Evolutionary conservation across 2,329 filamentous ascomycete genomes (phyloP).

Genomic region (Cladobotryum protrusum): DNA sequence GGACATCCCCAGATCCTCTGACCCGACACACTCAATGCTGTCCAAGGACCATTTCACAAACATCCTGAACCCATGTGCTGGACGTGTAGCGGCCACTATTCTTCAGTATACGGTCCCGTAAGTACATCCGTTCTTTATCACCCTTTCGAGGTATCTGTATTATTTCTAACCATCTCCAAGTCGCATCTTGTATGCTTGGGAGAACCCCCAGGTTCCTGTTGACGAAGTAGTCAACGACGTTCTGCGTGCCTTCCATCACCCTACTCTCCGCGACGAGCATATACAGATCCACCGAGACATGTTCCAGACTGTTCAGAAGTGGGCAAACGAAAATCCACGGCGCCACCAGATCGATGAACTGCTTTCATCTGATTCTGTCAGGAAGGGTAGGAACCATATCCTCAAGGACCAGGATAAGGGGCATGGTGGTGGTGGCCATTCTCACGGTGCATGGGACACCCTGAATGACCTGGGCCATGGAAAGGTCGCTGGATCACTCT

Average conservation of each 20-base stretch:
- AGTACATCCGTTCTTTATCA: slow-evolving; percentile 23
- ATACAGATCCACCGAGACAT: slow-evolving; percentile 80
- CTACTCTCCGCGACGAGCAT: slow-evolving; percentile 67
- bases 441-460: slow-evolving; percentile 39
- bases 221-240: slow-evolving; percentile 80
- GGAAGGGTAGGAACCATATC: slow-evolving; percentile 73
- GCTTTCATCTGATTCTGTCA: slow-evolving; percentile 80
- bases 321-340: slow-evolving; percentile 66
- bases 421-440: slow-evolving; percentile 28
- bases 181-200: slow-evolving; percentile 86
- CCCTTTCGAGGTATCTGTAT: not conserved
- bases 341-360: slow-evolving; percentile 63
- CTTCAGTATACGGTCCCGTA: slow-evolving; percentile 81
- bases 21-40: slow-evolving; percentile 77
- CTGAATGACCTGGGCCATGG: slow-evolving; percentile 46
- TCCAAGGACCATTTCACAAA: slow-evolving; percentile 84
- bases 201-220: slow-evolving; percentile 75
- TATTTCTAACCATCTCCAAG: slow-evolving; percentile 25
- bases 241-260: slow-evolving; percentile 82
- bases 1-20: slow-evolving; percentile 66
- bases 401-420: slow-evolving; percentile 29
- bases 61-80: slow-evolving; percentile 69
- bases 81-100: slow-evolving; percentile 65
- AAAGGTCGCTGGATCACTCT: slow-evolving; percentile 53
- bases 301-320: slow-evolving; percentile 78